Conservation (phyloP, 306 rosid genomes). For the Leucaena leucocephala region DNA sequence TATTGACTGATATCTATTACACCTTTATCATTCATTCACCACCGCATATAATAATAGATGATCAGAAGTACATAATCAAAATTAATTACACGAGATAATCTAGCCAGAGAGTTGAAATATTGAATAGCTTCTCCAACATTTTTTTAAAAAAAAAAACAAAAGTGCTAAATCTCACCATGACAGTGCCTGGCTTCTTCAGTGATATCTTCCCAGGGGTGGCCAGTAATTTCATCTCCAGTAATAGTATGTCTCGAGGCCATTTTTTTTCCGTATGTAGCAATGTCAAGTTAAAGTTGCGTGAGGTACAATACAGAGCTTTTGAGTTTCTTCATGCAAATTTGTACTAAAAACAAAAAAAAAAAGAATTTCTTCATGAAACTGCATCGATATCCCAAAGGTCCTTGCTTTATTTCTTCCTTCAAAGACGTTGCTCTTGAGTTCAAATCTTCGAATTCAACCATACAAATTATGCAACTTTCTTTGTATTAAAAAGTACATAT, state of each 20-base stretch:
- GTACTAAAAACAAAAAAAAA: too few species aligned
- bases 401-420: constrained; percentile 11
- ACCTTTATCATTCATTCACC: not conserved
- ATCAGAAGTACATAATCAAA: not conserved
- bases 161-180: not conserved
- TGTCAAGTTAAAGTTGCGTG: not conserved
- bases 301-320: not conserved
- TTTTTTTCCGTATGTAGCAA: not conserved
- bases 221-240: not conserved
- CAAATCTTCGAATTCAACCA: constrained; percentile 25
- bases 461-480: not conserved
- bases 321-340: not conserved
- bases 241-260: not conserved
- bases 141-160: too few species aligned
- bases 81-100: not conserved
- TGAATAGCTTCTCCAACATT: not conserved
- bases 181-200: not conserved
- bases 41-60: not conserved
- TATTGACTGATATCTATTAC: not conserved
- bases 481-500: constrained; percentile 15
- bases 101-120: not conserved
- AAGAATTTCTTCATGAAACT: not conserved
- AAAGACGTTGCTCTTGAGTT: not conserved
- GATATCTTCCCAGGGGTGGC: not conserved
- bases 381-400: not conserved